These are phyloP conservation scores for Coniochaeta sp. DNA, from an alignment of 2,329 filamentous ascomycete genomes.

Conservation along the genomic window DNA sequence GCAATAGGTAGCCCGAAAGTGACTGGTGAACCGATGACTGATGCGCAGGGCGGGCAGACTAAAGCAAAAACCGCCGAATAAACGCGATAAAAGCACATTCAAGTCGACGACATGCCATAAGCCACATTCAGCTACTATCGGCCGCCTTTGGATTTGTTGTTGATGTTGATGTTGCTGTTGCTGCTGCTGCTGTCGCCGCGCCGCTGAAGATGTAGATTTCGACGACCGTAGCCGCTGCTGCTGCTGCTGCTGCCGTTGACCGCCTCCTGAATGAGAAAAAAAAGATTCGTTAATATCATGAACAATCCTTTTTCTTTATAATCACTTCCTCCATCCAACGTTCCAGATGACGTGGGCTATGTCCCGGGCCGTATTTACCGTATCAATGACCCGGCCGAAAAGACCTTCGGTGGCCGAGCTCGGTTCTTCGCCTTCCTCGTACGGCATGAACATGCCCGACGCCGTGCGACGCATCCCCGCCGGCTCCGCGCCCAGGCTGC, in stretches of 20 bases:
- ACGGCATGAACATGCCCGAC: constrained; percentile 89
- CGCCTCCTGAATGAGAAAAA: background rate
- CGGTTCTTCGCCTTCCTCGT: constrained; percentile 60
- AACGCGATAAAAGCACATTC: background rate
- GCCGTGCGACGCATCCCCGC: constrained; percentile 67
- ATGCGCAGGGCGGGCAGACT: background rate
- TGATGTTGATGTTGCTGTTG: too few relatives aligned
- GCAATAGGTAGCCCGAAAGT: background rate
- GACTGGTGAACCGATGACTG: background rate
- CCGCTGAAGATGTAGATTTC: background rate
- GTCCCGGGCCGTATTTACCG: constrained; percentile 64
- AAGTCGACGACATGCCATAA: background rate
- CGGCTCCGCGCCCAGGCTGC: constrained; percentile 42
- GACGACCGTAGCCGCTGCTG: background rate
- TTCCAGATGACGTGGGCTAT: constrained; percentile 69
- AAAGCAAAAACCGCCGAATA: background rate
- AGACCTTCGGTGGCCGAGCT: constrained; percentile 53
- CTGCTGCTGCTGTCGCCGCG: too few relatives aligned
- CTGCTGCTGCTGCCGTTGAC: too few relatives aligned
- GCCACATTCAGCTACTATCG: background rate
- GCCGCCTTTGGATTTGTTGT: background rate
- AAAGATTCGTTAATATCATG: background rate
- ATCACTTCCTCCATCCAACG: constrained; percentile 58
- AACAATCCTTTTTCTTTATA: constrained; percentile 17
- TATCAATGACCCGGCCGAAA: constrained; percentile 75